Base-by-base conservation (phyloP, 2,329 filamentous ascomycete species). In the Leptographium radiaticola region DNA sequence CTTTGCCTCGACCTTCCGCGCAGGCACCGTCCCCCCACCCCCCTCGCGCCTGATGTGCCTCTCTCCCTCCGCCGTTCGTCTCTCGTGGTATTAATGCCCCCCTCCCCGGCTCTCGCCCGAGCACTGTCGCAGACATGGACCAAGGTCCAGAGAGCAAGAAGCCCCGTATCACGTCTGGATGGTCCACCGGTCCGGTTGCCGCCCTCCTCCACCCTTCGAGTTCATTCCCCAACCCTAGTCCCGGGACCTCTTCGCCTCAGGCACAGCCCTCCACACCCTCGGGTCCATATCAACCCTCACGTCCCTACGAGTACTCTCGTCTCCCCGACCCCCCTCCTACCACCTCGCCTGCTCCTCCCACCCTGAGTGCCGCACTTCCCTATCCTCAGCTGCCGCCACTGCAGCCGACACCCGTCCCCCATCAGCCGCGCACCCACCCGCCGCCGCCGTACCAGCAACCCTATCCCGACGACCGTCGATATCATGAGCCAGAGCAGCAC, bases 101-200 rank as follows among this genome's bases (percentile, higher is more conserved):
- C 49, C 31, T 36, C 43, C 30, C 60, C 34, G 42, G 49, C 39
- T 44, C 49, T 20, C 39, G n/a, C 39, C 49, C 38, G 40, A 43
- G 71, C 67, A 64, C 46, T 44, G 44, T 48, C 63, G 63, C 66
- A 67, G 77, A 69, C 73, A 82, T 82, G 79, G 79, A 82, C 70
- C 70, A 70, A 71, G 75, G 71, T 68, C 76, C 76, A 64, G 77
- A 81, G 63, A 69, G 67, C 64, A 82, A 82, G 72, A 77, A 79
- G 65, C 75, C 74, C 66, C 77, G 79, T 69, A 70, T 81, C 61
- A 68, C 67, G 61, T 68, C 68, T 62, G 66, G 64, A 50, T 50
- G 48, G 48, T 33, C 48, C 48, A 50, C 48, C 42, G 48, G 36
- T n/a, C 48, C 48, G 30, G 48, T 36, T 20, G 36, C 48, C 36